A percentile compares a stretch with the other conserved stretches of the same genome.
Evolutionary conservation across 2,329 filamentous ascomycete genomes (phyloP).

Genomic region (Colletotrichum nymphaeae): DNA sequence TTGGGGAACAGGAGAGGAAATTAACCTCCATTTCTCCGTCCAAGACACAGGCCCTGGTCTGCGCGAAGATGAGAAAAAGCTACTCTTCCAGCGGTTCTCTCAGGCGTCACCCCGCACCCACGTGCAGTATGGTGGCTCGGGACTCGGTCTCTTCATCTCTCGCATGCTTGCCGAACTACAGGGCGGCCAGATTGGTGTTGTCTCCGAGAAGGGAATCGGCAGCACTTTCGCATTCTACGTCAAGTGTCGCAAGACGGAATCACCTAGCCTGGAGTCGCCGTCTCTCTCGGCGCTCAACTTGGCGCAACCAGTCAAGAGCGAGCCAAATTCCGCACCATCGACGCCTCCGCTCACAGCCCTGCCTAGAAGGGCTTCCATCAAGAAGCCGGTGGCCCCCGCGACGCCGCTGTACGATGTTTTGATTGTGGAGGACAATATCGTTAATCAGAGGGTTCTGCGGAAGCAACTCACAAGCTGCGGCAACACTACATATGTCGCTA

Average conservation of each 20-base stretch:
- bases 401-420: slow-evolving; percentile 59
- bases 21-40: slow-evolving; percentile 80
- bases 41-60: slow-evolving; percentile 78
- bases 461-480: slow-evolving; percentile 71
- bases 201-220: slow-evolving; percentile 73
- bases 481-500: slow-evolving; percentile 71
- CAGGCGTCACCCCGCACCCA: slow-evolving; percentile 77
- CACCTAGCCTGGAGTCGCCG: slow-evolving; percentile 51
- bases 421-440: slow-evolving; percentile 76
- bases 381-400: neutral
- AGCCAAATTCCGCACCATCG: slow-evolving; percentile 22
- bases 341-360: slow-evolving; percentile 19
- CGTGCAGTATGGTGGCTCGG: slow-evolving; percentile 78
- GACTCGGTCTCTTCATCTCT: slow-evolving; percentile 80
- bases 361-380: slow-evolving; percentile 18
- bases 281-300: slow-evolving; percentile 49
- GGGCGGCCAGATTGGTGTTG: slow-evolving; percentile 81
- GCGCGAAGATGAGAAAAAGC: slow-evolving; percentile 71
- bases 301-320: slow-evolving; percentile 39
- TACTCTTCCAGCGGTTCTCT: slow-evolving; percentile 76
- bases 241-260: slow-evolving; percentile 69
- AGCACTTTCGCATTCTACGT: slow-evolving; percentile 84
- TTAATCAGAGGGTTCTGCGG: slow-evolving; percentile 74
- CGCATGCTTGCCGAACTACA: slow-evolving; percentile 81
- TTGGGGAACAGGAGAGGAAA: slow-evolving; percentile 78